Percentiles rank a stretch among this genome's conserved stretches.
Conservation (phyloP, 371 early-diverging fungal species). For the Nosema muscidifuracis region DNA sequence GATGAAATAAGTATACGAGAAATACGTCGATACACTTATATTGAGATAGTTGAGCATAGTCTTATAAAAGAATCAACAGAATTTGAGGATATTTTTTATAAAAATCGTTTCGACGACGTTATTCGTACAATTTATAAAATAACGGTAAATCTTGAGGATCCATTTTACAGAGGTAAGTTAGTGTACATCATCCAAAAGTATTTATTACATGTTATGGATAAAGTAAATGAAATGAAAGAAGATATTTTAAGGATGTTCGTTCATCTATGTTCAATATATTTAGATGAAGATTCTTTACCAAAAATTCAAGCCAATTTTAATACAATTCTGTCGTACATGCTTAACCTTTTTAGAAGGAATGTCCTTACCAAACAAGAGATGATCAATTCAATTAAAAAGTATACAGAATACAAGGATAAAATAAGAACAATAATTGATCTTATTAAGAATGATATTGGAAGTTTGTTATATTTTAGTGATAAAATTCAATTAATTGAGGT, state of each 20-base stretch:
- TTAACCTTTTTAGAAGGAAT: slow-evolving; percentile 11
- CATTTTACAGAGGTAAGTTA: no score
- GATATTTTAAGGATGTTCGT: slow-evolving; percentile 2
- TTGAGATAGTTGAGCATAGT: background rate
- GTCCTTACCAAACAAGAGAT: background rate
- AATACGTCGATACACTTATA: background rate
- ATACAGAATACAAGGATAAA: slow-evolving; percentile 2
- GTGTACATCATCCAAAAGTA: background rate
- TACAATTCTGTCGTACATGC: background rate
- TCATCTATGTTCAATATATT: background rate
- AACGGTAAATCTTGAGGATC: background rate
- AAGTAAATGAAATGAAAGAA: slow-evolving; percentile 1
- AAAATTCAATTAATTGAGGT: background rate
- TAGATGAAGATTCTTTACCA: background rate
- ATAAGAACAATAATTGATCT: background rate
- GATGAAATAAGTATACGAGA: slow-evolving; percentile 31
- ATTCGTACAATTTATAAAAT: slow-evolving; percentile 6
- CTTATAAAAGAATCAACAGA: background rate
- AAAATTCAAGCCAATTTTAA: background rate
- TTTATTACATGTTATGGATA: background rate
- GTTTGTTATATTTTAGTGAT: background rate
- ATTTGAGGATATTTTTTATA: slow-evolving; percentile 8
- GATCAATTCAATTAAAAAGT: background rate
- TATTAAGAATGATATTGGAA: background rate
- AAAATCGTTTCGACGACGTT: background rate